Evolutionary conservation across 352 stramenopile species (phyloP).

Genomic region (Phytophthora boehmeriae): DNA sequence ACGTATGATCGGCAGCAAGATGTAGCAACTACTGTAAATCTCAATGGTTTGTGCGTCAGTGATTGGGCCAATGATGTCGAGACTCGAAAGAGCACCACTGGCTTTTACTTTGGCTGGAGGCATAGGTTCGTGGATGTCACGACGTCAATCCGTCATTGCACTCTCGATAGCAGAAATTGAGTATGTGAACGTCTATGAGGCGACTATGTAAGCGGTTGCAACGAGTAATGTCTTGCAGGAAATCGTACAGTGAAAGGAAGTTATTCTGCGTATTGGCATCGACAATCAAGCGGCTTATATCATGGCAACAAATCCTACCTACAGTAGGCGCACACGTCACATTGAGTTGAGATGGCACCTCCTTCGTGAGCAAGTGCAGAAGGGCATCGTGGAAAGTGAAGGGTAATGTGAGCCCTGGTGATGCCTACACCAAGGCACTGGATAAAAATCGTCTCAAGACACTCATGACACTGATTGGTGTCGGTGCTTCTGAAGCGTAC

Average conservation of each 20-base stretch:
- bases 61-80: background rate
- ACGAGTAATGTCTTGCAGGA: slow-evolving; percentile 8
- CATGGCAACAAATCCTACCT: slow-evolving; percentile 1
- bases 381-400: background rate
- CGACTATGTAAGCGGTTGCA: slow-evolving; percentile 3
- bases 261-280: slow-evolving; percentile 2
- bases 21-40: background rate
- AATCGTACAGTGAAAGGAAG: background rate
- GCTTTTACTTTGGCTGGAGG: background rate
- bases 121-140: background rate
- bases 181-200: slow-evolving; percentile 1
- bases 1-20: background rate
- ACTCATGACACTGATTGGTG: too few relatives aligned
- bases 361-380: background rate
- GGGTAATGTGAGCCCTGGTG: background rate
- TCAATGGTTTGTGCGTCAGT: background rate
- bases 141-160: background rate
- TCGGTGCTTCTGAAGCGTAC: too few relatives aligned
- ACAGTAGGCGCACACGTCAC: too few relatives aligned
- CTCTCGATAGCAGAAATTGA: too few relatives aligned
- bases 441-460: slow-evolving; percentile 2
- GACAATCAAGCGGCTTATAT: slow-evolving; percentile 1
- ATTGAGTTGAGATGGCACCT: too few relatives aligned
- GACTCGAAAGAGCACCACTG: slow-evolving; percentile 3
- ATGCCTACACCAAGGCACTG: background rate